These are phyloP conservation scores for Larix kaempferi DNA, from an alignment of 75 land plant species.

Conservation along the genomic window DNA sequence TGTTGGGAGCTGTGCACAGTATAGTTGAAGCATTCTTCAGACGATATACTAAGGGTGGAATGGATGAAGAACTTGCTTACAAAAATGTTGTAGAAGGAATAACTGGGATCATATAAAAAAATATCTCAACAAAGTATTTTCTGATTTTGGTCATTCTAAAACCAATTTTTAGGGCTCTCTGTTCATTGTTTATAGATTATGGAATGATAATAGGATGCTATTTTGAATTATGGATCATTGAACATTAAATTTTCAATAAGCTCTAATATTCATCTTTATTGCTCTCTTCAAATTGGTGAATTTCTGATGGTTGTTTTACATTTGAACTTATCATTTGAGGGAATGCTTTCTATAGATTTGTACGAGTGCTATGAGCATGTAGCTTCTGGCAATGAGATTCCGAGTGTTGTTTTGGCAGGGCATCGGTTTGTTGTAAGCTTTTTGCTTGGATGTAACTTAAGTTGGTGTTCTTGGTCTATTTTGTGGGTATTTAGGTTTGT, in stretches of 20 bases:
- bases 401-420: conserved; percentile 96
- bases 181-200: conserved; percentile 81
- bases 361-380: conserved; percentile 98
- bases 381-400: conserved; percentile 85
- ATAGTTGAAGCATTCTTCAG: conserved; percentile 90
- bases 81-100: conserved; percentile 93
- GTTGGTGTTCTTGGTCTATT: too few species aligned
- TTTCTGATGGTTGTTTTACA: too few species aligned
- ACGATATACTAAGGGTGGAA: conserved; percentile 89
- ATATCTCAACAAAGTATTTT: conserved; percentile 93
- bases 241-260: too few species aligned
- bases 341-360: neutral
- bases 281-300: too few species aligned
- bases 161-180: too few species aligned
- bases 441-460: too few species aligned
- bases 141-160: too few species aligned
- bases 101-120: conserved; percentile 81
- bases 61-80: conserved; percentile 87
- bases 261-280: too few species aligned
- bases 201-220: conserved; percentile 89
- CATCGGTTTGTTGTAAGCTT: conserved; percentile 80
- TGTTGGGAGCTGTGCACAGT: conserved; percentile 98
- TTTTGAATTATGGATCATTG: too few species aligned
- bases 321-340: too few species aligned
- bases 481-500: too few species aligned